Evolutionary conservation across 1,139 yeast species (phyloP).

Genomic region (Kurtzmaniella quercitrusa): DNA sequence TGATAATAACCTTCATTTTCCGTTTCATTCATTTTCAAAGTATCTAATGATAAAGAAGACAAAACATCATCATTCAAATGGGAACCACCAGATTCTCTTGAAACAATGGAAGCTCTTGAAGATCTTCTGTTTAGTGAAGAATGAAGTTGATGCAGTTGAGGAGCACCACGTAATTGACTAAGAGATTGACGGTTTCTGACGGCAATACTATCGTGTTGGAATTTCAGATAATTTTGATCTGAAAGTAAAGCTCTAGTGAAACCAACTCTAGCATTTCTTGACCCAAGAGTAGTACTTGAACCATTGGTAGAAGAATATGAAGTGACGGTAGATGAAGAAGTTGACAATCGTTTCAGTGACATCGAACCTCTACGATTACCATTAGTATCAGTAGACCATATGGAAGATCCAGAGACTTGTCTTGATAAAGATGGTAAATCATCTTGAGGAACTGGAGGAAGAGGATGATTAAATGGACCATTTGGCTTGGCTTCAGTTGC

Average conservation of each 20-base stretch:
- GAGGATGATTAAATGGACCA: conserved; percentile 6
- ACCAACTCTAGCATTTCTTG: conserved; percentile 34
- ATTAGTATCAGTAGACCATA: conserved; percentile 36
- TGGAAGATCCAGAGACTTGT: conserved; percentile 31
- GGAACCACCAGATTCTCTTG: conserved; percentile 22
- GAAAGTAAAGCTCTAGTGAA: conserved; percentile 40
- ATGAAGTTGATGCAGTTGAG: conserved; percentile 5
- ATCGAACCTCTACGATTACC: conserved; percentile 23
- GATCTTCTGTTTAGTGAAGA: conserved; percentile 24
- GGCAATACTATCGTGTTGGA: conserved; percentile 15
- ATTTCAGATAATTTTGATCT: conserved; percentile 22
- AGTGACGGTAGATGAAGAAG: conserved; percentile 30
- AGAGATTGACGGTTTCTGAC: conserved; percentile 28
- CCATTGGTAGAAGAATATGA: conserved; percentile 19
- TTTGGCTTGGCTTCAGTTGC: conserved; percentile 6
- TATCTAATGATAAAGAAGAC: conserved; percentile 36
- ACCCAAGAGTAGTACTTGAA: conserved; percentile 28
- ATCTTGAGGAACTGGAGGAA: conserved; percentile 5
- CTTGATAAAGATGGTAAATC: conserved; percentile 20
- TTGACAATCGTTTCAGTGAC: conserved; percentile 28
- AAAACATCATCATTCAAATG: conserved; percentile 28
- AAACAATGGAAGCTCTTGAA: conserved; percentile 34
- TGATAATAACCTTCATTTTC: conserved; percentile 13
- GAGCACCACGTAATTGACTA: conserved; percentile 22
- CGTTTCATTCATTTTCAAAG: conserved; percentile 20